phyloP scores from a whole-genome alignment of 208 protist genomes.

The Porcisia hertigi region DNA sequence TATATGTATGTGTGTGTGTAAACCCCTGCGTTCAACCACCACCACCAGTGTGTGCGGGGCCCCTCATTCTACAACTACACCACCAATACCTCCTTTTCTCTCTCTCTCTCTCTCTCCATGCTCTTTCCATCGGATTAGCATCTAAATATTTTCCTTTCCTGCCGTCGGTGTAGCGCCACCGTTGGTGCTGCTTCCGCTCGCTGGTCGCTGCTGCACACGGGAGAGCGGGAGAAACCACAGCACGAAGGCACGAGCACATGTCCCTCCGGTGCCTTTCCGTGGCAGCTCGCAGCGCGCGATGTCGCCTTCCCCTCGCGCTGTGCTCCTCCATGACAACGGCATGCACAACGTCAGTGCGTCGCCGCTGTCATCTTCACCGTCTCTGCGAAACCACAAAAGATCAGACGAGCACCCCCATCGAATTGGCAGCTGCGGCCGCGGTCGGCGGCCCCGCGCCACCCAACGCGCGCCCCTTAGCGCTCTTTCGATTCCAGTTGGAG shows the following conservation, averaged over 20 bases:
- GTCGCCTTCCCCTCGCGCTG: neutral
- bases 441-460: neutral
- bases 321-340: neutral
- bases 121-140: neutral
- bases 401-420: neutral
- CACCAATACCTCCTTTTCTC: neutral
- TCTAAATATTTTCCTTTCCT: neutral
- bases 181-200: neutral
- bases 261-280: neutral
- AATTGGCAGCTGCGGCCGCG: neutral
- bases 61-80: too few species aligned
- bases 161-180: neutral
- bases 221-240: neutral
- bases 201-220: neutral
- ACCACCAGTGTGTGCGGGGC: too few species aligned
- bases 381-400: neutral
- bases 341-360: neutral
- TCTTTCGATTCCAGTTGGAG: slow-evolving; percentile 25
- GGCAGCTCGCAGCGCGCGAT: neutral
- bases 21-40: too few species aligned
- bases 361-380: neutral
- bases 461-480: neutral
- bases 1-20: too few species aligned
- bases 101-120: neutral
- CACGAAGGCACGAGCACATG: neutral